phyloP scores from a whole-genome alignment of 2,329 filamentous ascomycete species.

The Alternaria rosae region DNA sequence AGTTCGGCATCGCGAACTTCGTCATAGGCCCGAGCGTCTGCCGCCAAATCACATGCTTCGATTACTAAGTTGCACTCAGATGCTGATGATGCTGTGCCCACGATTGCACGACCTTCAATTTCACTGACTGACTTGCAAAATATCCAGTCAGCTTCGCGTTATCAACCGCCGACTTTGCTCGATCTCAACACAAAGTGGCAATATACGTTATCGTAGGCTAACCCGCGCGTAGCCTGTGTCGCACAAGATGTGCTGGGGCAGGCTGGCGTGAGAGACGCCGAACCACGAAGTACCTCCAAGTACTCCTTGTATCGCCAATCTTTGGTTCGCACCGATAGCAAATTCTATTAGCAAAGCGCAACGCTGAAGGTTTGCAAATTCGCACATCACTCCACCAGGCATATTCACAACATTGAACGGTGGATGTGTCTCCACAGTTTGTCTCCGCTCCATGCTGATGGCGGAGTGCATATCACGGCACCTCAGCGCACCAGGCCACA shows the following conservation, averaged over 20 bases:
- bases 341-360: conserved; percentile 17
- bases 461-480: conserved; percentile 18
- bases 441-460: conserved; percentile 14
- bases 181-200: conserved; percentile 32
- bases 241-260: conserved; percentile 22
- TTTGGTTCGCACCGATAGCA: conserved; percentile 3
- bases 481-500: conserved; percentile 8
- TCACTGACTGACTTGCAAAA: conserved; percentile 5
- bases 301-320: conserved; percentile 1
- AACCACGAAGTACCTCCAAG: conserved; percentile 27
- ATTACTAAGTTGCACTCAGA: conserved; percentile 14
- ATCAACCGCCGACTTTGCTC: neutral
- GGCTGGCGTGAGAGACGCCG: conserved; percentile 8
- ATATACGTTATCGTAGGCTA: conserved; percentile 10
- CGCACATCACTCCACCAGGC: conserved; percentile 16
- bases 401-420: conserved; percentile 7
- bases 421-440: conserved; percentile 11
- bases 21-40: conserved; percentile 41
- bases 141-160: neutral
- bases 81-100: neutral
- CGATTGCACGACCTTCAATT: conserved; percentile 5
- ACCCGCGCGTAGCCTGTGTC: conserved; percentile 5
- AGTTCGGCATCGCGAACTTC: conserved; percentile 25
- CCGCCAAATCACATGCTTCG: conserved; percentile 41
- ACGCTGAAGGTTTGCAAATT: conserved; percentile 6